These are phyloP conservation scores for Karstenula rhodostoma DNA, from an alignment of 2,329 filamentous ascomycete genomes.

Conservation along the genomic window DNA sequence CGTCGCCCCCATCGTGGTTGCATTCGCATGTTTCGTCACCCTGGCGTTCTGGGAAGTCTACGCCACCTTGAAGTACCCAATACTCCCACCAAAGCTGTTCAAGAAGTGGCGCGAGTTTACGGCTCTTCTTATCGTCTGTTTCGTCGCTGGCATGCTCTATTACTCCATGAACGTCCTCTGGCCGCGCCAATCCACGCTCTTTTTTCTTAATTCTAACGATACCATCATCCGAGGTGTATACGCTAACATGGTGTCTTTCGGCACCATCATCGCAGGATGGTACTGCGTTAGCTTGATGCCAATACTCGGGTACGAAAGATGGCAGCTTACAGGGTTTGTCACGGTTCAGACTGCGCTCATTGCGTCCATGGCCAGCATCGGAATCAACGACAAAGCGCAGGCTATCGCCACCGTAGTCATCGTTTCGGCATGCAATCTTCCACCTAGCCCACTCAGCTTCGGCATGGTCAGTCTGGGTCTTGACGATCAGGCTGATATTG, in stretches of 20 bases:
- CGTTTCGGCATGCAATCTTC: slow-evolving; percentile 41
- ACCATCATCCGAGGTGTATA: slow-evolving; percentile 36
- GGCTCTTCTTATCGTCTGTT: slow-evolving; percentile 28
- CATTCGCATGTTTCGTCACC: slow-evolving; percentile 52
- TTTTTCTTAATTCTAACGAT: slow-evolving; percentile 28
- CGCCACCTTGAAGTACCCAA: slow-evolving; percentile 52
- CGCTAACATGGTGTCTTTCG: slow-evolving; percentile 34
- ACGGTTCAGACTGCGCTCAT: slow-evolving; percentile 48
- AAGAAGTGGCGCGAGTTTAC: slow-evolving; percentile 32
- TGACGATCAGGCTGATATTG: slow-evolving; percentile 48
- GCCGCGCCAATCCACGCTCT: slow-evolving; percentile 32
- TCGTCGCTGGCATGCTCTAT: slow-evolving; percentile 37
- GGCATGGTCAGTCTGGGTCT: slow-evolving; percentile 49
- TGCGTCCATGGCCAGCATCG: slow-evolving; percentile 46
- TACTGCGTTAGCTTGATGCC: slow-evolving; percentile 41
- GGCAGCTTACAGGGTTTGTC: slow-evolving; percentile 48
- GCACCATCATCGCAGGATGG: slow-evolving; percentile 40
- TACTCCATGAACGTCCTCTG: slow-evolving; percentile 38
- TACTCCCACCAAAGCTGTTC: slow-evolving; percentile 29
- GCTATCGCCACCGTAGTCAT: slow-evolving; percentile 47
- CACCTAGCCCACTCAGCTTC: slow-evolving; percentile 45
- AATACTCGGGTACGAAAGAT: slow-evolving; percentile 47
- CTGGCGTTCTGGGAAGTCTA: slow-evolving; percentile 59
- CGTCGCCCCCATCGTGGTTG: slow-evolving; percentile 56
- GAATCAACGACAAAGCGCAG: slow-evolving; percentile 41